Evolutionary conservation across 108 stramenopile genomes (phyloP).

Genomic region (Thalassiosira profunda): DNA sequence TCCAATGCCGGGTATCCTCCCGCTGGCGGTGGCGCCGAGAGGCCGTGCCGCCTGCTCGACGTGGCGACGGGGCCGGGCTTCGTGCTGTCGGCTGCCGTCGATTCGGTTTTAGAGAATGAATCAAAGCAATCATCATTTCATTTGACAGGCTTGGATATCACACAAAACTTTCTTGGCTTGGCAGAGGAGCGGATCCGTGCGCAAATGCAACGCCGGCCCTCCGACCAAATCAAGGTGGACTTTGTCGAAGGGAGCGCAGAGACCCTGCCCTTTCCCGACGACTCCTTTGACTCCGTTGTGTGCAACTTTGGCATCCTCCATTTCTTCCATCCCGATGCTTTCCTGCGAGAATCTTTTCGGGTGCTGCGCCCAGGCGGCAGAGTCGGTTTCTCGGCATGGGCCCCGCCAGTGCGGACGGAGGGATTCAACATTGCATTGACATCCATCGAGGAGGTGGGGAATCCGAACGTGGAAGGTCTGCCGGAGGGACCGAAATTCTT

Average conservation of each 20-base stretch:
- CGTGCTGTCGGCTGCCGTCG: constrained; percentile 36
- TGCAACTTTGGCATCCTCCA: constrained; percentile 56
- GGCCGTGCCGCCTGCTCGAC: constrained; percentile 34
- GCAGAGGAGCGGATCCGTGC: constrained; percentile 39
- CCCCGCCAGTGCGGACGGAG: constrained; percentile 38
- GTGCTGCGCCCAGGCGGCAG: constrained; percentile 49
- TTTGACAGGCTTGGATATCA: constrained; percentile 48
- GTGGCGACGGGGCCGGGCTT: constrained; percentile 52
- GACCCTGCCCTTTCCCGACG: constrained; percentile 37
- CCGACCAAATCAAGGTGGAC: constrained; percentile 20
- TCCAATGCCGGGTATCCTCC: constrained; percentile 36
- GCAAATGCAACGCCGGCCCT: constrained; percentile 21
- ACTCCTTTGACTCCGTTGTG: constrained; percentile 42
- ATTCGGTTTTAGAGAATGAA: constrained; percentile 10
- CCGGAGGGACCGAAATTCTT: constrained; percentile 58
- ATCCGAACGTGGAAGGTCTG: constrained; percentile 40
- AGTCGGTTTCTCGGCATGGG: constrained; percentile 51
- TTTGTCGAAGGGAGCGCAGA: constrained; percentile 49
- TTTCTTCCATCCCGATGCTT: constrained; percentile 38
- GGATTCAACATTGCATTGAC: constrained; percentile 42
- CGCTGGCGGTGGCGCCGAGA: background rate
- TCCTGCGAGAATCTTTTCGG: constrained; percentile 43
- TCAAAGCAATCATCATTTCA: constrained; percentile 24
- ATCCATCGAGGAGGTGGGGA: constrained; percentile 45
- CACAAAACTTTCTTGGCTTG: constrained; percentile 45